Evolutionary conservation across 192 early-diverging fungal genomes (phyloP).

Genomic region (Phlyctochytrium bullatum): DNA sequence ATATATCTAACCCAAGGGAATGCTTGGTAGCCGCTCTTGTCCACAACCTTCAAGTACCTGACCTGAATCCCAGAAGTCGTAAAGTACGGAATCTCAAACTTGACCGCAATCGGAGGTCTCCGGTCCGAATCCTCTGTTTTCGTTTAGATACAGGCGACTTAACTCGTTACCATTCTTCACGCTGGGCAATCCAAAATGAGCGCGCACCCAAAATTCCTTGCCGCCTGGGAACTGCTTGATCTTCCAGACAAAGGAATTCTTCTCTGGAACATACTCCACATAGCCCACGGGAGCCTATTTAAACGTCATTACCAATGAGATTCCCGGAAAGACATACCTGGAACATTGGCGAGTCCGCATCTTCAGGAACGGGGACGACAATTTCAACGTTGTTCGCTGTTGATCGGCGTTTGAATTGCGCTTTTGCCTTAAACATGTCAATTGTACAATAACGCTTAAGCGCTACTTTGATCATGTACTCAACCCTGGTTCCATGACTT

Average conservation of each 20-base stretch:
- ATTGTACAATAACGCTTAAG: not conserved
- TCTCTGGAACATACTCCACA: conserved; percentile 91
- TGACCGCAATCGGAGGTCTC: conserved; percentile 91
- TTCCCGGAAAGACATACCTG: conserved; percentile 53
- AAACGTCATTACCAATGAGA: not conserved
- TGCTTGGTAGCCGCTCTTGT: conserved; percentile 92
- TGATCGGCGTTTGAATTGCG: conserved; percentile 95
- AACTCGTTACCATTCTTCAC: conserved; percentile 64
- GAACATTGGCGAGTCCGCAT: conserved; percentile 96
- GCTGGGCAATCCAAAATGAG: conserved; percentile 40
- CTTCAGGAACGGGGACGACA: conserved; percentile 94
- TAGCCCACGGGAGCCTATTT: conserved; percentile 75
- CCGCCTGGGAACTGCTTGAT: conserved; percentile 98
- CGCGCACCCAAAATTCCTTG: conserved; percentile 90
- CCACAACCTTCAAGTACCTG: conserved; percentile 95
- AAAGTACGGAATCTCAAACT: conserved; percentile 74
- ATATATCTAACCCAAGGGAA: conserved; percentile 99
- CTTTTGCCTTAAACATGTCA: conserved; percentile 68
- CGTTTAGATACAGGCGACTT: conserved; percentile 75
- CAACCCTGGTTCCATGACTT: conserved; percentile 86
- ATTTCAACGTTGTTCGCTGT: conserved; percentile 99
- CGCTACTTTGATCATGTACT: conserved; percentile 80
- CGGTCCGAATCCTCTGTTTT: conserved; percentile 79
- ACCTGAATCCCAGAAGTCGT: conserved; percentile 95
- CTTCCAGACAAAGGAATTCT: conserved; percentile 93